These are phyloP conservation scores for Fagopyrum tataricum DNA, from an alignment of 148 eudicot species.

Conservation along the genomic window DNA sequence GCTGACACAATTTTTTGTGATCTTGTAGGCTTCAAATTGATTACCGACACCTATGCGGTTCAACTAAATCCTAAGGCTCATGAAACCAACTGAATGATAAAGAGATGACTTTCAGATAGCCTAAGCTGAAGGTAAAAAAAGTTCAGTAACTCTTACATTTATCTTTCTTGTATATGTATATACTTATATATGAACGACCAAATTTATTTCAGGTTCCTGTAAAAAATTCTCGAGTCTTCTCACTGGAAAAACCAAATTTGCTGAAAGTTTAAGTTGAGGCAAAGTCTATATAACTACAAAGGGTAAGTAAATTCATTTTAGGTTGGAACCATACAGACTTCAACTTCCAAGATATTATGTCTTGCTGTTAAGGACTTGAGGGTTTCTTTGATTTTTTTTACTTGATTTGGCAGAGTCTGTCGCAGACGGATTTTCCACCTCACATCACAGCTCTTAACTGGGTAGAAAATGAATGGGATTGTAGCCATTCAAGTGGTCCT, in stretches of 20 bases:
- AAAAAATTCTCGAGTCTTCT: too few species aligned
- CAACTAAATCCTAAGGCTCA: background rate
- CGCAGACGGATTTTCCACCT: background rate
- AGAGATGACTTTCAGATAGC: background rate
- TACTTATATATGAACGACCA: too few species aligned
- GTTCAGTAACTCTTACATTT: too few species aligned
- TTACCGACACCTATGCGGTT: background rate
- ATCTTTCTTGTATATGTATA: background rate
- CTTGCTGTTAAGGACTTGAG: background rate
- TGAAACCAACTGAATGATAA: background rate
- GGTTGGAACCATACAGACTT: background rate
- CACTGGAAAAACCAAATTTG: background rate
- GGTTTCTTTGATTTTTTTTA: background rate
- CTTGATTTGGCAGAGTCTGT: background rate
- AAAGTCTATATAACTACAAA: background rate
- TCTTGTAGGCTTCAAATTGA: background rate
- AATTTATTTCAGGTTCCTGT: too few species aligned
- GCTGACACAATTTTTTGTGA: background rate
- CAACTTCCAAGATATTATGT: background rate
- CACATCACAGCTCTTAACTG: background rate
- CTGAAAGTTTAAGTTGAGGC: background rate
- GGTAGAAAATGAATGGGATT: background rate
- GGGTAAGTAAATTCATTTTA: background rate
- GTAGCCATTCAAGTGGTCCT: slow-evolving; percentile 8
- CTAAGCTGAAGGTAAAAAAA: too few species aligned